phyloP scores from a whole-genome alignment of 1,139 yeast species.

The Hyphopichia khmerensis region DNA sequence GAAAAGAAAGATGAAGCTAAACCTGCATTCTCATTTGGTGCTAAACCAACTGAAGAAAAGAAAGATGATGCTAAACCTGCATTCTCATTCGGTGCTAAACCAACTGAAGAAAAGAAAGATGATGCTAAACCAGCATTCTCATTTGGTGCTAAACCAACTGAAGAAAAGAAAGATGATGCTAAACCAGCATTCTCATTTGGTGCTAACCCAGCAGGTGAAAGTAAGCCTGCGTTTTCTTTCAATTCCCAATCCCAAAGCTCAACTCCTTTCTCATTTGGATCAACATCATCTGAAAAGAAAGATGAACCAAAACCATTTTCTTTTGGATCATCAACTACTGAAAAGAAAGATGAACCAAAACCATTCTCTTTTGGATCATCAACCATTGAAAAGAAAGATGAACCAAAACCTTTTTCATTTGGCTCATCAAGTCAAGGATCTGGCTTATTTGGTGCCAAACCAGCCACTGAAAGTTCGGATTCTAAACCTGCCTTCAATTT shows the following conservation, averaged over 20 bases:
- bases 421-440: background rate
- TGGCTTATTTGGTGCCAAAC: conserved; percentile 18
- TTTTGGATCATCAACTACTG: conserved; percentile 6
- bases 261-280: conserved; percentile 5
- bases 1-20: conserved; percentile 9
- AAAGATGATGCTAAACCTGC: conserved; percentile 18
- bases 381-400: background rate
- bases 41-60: conserved; percentile 10
- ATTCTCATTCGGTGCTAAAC: conserved; percentile 11
- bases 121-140: conserved; percentile 11
- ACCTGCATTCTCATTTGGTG: conserved; percentile 29
- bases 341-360: no score
- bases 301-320: conserved; percentile 5
- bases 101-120: conserved; percentile 3
- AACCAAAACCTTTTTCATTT: conserved; percentile 2
- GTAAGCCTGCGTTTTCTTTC: conserved; percentile 12
- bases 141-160: conserved; percentile 10
- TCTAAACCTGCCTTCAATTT: conserved; percentile 1
- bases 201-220: conserved; percentile 5
- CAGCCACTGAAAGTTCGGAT: conserved; percentile 20
- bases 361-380: conserved; percentile 6
- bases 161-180: conserved; percentile 5
- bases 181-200: conserved; percentile 14
- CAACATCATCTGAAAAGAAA: no score
- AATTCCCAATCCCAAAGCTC: conserved; percentile 5